Evolutionary conservation across 1,284 basidiomycete species (phyloP).

Genomic region (Fomitiporia mediterranea): DNA sequence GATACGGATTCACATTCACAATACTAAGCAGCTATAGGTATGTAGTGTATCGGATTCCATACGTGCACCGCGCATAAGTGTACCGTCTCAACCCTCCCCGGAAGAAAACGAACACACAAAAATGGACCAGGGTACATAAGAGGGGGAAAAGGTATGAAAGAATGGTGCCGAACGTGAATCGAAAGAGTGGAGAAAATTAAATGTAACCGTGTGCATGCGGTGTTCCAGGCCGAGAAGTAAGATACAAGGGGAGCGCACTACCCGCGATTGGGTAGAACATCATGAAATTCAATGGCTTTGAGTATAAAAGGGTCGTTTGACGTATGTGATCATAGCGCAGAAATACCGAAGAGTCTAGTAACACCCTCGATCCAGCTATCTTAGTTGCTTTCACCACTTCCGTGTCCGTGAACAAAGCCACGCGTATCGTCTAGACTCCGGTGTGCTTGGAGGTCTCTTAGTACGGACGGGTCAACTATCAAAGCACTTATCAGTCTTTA

Average conservation of each 20-base stretch:
- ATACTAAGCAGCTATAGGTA: conserved; percentile 14
- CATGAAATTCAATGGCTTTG: not conserved
- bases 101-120: too few species aligned
- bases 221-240: conserved; percentile 4
- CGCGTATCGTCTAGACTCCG: conserved; percentile 67
- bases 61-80: not conserved
- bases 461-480: conserved; percentile 80
- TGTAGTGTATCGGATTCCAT: conserved; percentile 10
- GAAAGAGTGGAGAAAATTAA: not conserved
- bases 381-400: conserved; percentile 3
- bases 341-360: too few species aligned
- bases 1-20: conserved; percentile 6
- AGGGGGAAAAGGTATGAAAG: not conserved
- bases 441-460: conserved; percentile 84
- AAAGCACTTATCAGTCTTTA: conserved; percentile 1
- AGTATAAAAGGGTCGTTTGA: not conserved
- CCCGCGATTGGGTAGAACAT: not conserved
- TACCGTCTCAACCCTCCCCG: not conserved
- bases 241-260: not conserved
- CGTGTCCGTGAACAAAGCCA: conserved; percentile 7
- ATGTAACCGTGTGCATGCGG: not conserved
- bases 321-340: not conserved
- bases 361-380: not conserved
- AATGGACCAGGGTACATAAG: not conserved
- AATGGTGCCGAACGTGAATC: not conserved